Conservation (phyloP, 352 stramenopile species). For the Elongisporangium senticosum region DNA sequence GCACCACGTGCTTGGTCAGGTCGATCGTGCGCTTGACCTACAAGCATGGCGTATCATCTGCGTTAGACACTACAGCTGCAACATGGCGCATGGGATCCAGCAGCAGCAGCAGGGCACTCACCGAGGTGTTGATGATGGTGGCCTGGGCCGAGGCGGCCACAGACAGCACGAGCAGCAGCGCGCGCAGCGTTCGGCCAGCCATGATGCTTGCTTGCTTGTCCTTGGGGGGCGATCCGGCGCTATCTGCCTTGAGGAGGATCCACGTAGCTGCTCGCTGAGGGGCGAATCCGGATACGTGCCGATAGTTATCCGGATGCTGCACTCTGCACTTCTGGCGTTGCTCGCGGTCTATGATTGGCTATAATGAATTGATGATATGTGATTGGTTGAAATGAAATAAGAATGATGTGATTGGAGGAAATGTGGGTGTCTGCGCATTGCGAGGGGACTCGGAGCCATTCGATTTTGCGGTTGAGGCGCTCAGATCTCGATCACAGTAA, state of each 20-base stretch:
- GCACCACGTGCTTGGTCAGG: slow-evolving; percentile 80
- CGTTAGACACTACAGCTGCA: slow-evolving; percentile 3
- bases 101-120: slow-evolving; percentile 17
- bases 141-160: slow-evolving; percentile 26
- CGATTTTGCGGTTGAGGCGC: slow-evolving; percentile 7
- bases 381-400: no score
- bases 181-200: slow-evolving; percentile 8
- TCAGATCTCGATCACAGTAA: slow-evolving; percentile 5
- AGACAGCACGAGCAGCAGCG: slow-evolving; percentile 25
- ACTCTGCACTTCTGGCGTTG: neutral
- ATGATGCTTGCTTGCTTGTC: slow-evolving; percentile 1
- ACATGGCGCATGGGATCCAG: neutral
- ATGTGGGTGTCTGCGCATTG: neutral
- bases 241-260: slow-evolving; percentile 3
- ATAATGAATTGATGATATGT: no score
- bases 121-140: slow-evolving; percentile 70
- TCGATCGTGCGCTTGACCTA: slow-evolving; percentile 77
- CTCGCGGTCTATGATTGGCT: neutral
- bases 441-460: slow-evolving; percentile 10
- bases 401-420: slow-evolving; percentile 4
- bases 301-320: slow-evolving; percentile 7
- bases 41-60: neutral
- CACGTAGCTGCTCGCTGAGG: slow-evolving; percentile 1
- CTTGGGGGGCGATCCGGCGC: slow-evolving; percentile 6
- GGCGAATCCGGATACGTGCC: slow-evolving; percentile 7